Conservation (phyloP, 192 early-diverging fungal genomes). For the Blastocladiella britannica region DNA sequence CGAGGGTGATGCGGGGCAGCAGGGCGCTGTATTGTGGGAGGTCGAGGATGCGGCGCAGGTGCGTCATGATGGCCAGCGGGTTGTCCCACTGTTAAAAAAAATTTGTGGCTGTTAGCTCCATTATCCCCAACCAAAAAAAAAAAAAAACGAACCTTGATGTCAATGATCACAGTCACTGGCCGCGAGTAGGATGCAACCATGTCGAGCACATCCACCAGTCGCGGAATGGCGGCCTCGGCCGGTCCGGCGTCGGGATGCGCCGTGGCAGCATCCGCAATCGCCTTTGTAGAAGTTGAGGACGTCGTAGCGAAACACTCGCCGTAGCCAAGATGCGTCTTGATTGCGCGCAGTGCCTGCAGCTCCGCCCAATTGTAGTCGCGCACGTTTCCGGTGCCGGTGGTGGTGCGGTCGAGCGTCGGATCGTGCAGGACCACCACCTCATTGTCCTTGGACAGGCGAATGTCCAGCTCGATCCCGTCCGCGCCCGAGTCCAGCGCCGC, state of each 20-base stretch:
- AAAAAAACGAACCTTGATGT: not conserved
- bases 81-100: not conserved
- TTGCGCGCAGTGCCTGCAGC: not conserved
- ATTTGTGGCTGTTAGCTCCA: too few species aligned
- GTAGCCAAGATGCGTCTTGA: not conserved
- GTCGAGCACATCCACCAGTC: not conserved
- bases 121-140: too few species aligned
- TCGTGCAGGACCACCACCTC: not conserved
- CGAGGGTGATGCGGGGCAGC: not conserved
- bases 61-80: not conserved
- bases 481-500: not conserved
- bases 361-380: not conserved
- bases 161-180: not conserved
- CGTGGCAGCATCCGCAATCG: not conserved
- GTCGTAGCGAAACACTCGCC: not conserved
- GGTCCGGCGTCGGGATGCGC: not conserved
- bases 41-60: not conserved
- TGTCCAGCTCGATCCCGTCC: not conserved
- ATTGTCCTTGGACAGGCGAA: not conserved
- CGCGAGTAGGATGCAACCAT: not conserved
- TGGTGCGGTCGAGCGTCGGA: not conserved
- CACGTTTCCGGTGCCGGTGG: not conserved
- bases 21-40: not conserved
- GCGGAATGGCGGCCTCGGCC: not conserved
- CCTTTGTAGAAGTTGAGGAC: too few species aligned